Conservation (phyloP, 208 protist genomes). For the Tritrichomonas musculus region DNA sequence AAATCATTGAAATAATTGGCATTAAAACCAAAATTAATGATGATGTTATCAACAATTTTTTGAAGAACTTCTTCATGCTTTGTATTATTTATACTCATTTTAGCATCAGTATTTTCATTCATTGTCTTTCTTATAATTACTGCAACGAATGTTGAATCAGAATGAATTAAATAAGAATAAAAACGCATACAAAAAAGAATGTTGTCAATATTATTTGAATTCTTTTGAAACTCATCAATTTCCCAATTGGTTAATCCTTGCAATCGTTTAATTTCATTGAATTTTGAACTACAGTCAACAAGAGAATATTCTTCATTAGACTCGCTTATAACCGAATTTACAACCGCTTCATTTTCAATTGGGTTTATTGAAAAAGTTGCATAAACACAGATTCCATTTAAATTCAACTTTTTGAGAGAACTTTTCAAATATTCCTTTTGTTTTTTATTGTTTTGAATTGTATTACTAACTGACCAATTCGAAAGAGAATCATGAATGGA, state of each 20-base stretch:
- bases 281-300: not conserved
- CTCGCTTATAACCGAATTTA: constrained; percentile 45
- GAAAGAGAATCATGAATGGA: constrained; percentile 51
- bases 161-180: not conserved
- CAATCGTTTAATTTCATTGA: not conserved
- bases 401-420: constrained; percentile 26
- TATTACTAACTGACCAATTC: constrained; percentile 34
- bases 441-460: constrained; percentile 37
- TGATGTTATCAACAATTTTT: too few species aligned
- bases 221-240: too few species aligned
- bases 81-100: too few species aligned
- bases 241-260: not conserved
- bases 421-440: constrained; percentile 42
- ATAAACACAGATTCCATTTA: constrained; percentile 52
- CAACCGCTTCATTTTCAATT: constrained; percentile 60
- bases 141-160: not conserved
- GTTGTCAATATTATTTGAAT: not conserved
- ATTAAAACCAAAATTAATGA: too few species aligned
- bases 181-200: not conserved
- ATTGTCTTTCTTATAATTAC: too few species aligned
- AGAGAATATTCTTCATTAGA: not conserved
- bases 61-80: too few species aligned
- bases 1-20: too few species aligned
- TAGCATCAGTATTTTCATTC: too few species aligned
- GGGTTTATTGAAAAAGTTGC: constrained; percentile 58